Conservation (phyloP, 2,329 filamentous ascomycete species). For the Dactylella cylindrospora region DNA sequence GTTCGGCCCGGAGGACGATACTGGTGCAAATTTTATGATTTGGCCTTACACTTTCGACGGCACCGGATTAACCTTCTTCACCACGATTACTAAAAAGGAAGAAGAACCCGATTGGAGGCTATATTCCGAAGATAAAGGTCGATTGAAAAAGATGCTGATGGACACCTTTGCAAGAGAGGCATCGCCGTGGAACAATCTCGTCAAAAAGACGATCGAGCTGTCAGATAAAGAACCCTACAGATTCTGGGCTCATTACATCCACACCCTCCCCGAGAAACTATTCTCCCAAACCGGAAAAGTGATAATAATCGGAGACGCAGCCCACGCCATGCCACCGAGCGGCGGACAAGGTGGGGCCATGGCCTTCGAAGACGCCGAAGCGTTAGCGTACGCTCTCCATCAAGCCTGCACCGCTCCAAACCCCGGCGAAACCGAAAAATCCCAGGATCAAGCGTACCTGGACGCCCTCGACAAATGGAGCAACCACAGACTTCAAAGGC, state of each 20-base stretch:
- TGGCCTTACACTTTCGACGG: constrained; percentile 31
- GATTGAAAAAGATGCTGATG: constrained; percentile 9
- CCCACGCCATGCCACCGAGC: constrained; percentile 60
- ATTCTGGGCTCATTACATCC: constrained; percentile 30
- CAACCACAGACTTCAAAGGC: constrained; percentile 16
- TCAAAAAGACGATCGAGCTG: constrained; percentile 26
- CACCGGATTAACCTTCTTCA: constrained; percentile 28
- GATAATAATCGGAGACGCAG: constrained; percentile 61
- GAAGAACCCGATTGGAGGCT: constrained; percentile 27
- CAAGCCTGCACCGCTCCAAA: too few species aligned
- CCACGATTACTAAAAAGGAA: constrained; percentile 12
- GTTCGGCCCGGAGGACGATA: constrained; percentile 25
- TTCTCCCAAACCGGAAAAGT: constrained; percentile 22
- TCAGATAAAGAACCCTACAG: constrained; percentile 12
- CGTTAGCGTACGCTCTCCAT: constrained; percentile 50
- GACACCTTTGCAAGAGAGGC: constrained; percentile 4
- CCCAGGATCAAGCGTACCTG: background rate
- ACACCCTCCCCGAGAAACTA: constrained; percentile 30
- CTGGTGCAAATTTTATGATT: constrained; percentile 26
- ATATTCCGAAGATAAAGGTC: constrained; percentile 2
- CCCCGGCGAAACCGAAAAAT: background rate
- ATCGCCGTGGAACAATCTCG: constrained; percentile 28
- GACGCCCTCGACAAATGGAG: constrained; percentile 20
- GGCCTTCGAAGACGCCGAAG: constrained; percentile 60
- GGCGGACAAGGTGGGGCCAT: constrained; percentile 61